Evolutionary conservation across 129 eudicot species (phyloP).

Genomic region (Silybum marianum): DNA sequence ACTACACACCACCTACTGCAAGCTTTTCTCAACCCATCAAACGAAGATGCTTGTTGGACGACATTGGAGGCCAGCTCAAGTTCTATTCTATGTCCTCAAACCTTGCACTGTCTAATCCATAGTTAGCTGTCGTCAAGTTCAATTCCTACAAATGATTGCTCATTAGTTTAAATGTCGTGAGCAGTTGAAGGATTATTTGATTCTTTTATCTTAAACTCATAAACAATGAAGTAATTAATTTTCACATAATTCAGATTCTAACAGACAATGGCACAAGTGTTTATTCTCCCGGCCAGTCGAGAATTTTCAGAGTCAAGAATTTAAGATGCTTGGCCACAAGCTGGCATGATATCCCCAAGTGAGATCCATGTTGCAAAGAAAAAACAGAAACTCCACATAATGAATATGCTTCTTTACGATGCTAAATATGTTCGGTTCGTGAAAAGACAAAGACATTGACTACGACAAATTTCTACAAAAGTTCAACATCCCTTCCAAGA

Average conservation of each 20-base stretch:
- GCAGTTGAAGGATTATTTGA: neutral
- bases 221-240: neutral
- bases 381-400: neutral
- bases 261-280: neutral
- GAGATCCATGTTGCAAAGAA: neutral
- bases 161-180: too few species aligned
- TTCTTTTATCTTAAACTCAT: neutral
- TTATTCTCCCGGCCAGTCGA: too few species aligned
- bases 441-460: neutral
- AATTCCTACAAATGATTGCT: neutral
- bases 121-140: neutral
- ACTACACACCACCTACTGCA: neutral
- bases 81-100: too few species aligned
- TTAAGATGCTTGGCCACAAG: neutral
- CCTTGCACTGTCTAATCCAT: neutral
- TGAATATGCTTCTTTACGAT: neutral
- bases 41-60: neutral
- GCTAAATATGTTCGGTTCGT: neutral
- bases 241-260: neutral
- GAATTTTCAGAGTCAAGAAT: too few species aligned
- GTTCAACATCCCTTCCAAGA: neutral
- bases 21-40: conserved; percentile 30
- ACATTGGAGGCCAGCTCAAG: neutral
- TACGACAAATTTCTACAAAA: neutral
- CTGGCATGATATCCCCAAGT: neutral